A percentile compares a stretch with the other conserved stretches of the same genome.
phyloP scores from a whole-genome alignment of 768 basidiomycete genomes.

The Leccinellum rugosiceps region DNA sequence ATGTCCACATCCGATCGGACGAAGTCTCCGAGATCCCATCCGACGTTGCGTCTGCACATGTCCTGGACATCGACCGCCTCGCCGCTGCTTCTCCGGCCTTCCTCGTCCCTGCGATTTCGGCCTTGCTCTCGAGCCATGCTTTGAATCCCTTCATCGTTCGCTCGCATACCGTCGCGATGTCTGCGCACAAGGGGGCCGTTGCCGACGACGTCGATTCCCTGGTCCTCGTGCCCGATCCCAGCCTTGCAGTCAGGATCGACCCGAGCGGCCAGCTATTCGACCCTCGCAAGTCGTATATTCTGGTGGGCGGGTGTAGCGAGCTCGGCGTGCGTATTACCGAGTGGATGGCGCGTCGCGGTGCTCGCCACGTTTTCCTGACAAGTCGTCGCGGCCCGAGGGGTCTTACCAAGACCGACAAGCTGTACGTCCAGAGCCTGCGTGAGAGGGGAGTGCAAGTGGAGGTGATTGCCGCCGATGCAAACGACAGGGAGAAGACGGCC shows the following conservation, averaged over 20 bases:
- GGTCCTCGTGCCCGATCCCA: conserved; percentile 15
- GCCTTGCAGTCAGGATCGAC: conserved; percentile 19
- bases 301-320: conserved; percentile 21
- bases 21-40: conserved; percentile 15
- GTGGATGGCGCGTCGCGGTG: conserved; percentile 34
- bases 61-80: conserved; percentile 23
- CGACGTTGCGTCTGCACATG: conserved; percentile 13
- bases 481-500: conserved; percentile 21
- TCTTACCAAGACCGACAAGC: conserved; percentile 21
- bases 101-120: conserved; percentile 16
- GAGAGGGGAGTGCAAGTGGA: conserved; percentile 23
- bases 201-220: conserved; percentile 8
- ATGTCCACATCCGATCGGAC: conserved; percentile 22
- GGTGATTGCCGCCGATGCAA: conserved; percentile 27
- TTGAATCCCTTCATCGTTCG: conserved; percentile 10
- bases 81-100: conserved; percentile 18
- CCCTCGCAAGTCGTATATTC: conserved; percentile 24
- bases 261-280: conserved; percentile 29
- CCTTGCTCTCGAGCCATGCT: conserved; percentile 19
- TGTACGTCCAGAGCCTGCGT: conserved; percentile 28
- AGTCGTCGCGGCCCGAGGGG: conserved; percentile 19
- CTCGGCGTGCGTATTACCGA: conserved; percentile 27
- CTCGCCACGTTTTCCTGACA: conserved; percentile 32
- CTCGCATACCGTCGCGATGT: conserved; percentile 11
- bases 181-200: conserved; percentile 2